Evolutionary conservation across 2,329 filamentous ascomycete species (phyloP).

Genomic region (Tolypocladium guangdongense): DNA sequence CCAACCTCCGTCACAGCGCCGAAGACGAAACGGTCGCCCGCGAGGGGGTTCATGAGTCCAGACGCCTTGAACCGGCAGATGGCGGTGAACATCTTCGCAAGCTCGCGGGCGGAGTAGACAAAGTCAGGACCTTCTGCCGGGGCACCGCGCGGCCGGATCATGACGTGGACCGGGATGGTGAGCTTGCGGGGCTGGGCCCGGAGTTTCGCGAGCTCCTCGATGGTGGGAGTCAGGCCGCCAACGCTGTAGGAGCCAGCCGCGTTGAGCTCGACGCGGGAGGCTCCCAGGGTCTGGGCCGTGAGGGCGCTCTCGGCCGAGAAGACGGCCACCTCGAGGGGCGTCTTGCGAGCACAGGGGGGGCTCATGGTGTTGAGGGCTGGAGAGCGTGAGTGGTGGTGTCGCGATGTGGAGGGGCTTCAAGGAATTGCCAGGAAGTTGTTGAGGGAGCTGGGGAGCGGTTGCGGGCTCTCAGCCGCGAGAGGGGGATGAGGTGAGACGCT

Average conservation of each 20-base stretch:
- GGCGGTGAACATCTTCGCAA: conserved; percentile 29
- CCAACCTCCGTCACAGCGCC: conserved; percentile 26
- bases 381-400: not conserved
- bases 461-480: not conserved
- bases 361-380: not conserved
- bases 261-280: conserved; percentile 43
- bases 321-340: conserved; percentile 40
- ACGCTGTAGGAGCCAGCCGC: conserved; percentile 34
- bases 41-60: conserved; percentile 23
- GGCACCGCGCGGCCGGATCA: conserved; percentile 38
- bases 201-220: conserved; percentile 25
- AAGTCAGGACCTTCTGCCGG: conserved; percentile 27
- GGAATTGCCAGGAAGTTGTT: not conserved
- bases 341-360: conserved; percentile 2
- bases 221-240: conserved; percentile 40
- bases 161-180: conserved; percentile 35
- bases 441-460: not conserved
- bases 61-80: conserved; percentile 27
- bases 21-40: conserved; percentile 48
- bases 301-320: conserved; percentile 34
- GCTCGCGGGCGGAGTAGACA: conserved; percentile 34
- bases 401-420: not conserved
- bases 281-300: conserved; percentile 30
- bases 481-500: not conserved
- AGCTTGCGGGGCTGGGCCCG: conserved; percentile 7